Conservation (phyloP, 2,329 filamentous ascomycete species). For the Madurella mycetomatis region DNA sequence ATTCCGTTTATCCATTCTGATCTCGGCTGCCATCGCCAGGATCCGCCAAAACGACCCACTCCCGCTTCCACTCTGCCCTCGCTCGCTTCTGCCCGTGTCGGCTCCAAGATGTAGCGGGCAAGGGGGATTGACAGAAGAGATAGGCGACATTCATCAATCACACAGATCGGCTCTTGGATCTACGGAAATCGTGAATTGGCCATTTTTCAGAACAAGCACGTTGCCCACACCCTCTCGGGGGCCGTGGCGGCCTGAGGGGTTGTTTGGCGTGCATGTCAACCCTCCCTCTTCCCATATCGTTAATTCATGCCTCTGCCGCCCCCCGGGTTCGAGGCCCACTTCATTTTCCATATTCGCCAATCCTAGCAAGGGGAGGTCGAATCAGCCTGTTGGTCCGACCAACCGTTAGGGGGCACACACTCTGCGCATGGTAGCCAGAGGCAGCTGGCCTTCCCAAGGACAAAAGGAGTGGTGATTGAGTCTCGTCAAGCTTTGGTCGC, state of each 20-base stretch:
- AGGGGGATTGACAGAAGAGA: conserved; percentile 5
- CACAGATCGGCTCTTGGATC: not conserved
- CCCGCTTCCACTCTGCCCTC: conserved; percentile 6
- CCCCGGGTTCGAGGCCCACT: conserved; percentile 20
- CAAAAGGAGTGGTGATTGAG: not conserved
- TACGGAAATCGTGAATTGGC: conserved; percentile 1
- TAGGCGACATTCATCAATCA: conserved; percentile 7
- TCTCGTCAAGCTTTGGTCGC: not conserved
- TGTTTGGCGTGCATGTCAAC: not conserved
- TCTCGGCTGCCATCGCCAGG: conserved; percentile 16
- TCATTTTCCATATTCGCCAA: conserved; percentile 18
- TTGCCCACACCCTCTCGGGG: not conserved
- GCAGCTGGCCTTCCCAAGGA: not conserved
- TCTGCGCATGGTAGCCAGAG: not conserved
- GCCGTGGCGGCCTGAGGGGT: not conserved
- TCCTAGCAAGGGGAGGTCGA: conserved; percentile 14
- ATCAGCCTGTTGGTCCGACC: conserved; percentile 22
- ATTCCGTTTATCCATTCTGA: not conserved
- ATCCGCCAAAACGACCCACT: conserved; percentile 15
- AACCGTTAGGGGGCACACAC: not conserved
- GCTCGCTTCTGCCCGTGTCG: conserved; percentile 24
- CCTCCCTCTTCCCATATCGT: conserved; percentile 15
- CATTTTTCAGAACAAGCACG: not conserved
- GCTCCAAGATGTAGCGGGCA: conserved; percentile 15
- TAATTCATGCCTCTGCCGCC: conserved; percentile 20